Conservation (phyloP, 768 basidiomycete species). For the Piloderma croceum region DNA sequence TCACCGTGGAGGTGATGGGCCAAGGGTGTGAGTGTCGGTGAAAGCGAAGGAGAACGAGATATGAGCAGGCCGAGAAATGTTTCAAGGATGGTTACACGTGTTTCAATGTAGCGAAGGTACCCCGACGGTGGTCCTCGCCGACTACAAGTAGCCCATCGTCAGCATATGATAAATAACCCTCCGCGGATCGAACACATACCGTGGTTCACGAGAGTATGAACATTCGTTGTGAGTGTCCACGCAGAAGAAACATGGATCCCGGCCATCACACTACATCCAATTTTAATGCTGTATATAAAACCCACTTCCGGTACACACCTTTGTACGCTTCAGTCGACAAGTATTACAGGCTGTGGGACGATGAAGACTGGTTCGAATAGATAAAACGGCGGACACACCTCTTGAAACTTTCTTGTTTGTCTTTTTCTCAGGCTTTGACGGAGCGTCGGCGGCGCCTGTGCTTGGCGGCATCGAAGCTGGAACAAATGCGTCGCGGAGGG, state of each 20-base stretch:
- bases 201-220: constrained; percentile 26
- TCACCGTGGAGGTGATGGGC: constrained; percentile 13
- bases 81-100: constrained; percentile 23
- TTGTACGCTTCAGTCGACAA: constrained; percentile 27
- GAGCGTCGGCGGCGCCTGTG: too few relatives aligned
- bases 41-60: too few relatives aligned
- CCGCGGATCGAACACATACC: too few relatives aligned
- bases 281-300: too few relatives aligned
- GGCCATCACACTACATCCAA: constrained; percentile 24
- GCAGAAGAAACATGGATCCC: constrained; percentile 26
- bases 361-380: not conserved
- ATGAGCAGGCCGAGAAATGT: constrained; percentile 24
- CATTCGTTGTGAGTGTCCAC: constrained; percentile 24
- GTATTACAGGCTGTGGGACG: constrained; percentile 30
- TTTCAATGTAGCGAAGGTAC: constrained; percentile 26
- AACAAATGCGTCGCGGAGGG: too few relatives aligned
- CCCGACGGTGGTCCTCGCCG: constrained; percentile 27
- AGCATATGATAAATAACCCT: too few relatives aligned
- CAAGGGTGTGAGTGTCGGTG: constrained; percentile 3
- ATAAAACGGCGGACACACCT: constrained; percentile 7
- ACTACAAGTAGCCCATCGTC: too few relatives aligned
- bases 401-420: constrained; percentile 21
- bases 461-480: too few relatives aligned
- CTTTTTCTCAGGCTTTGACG: too few relatives aligned
- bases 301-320: too few relatives aligned